Conservation (phyloP, 768 basidiomycete genomes). For the Tremella yokohamensis region DNA sequence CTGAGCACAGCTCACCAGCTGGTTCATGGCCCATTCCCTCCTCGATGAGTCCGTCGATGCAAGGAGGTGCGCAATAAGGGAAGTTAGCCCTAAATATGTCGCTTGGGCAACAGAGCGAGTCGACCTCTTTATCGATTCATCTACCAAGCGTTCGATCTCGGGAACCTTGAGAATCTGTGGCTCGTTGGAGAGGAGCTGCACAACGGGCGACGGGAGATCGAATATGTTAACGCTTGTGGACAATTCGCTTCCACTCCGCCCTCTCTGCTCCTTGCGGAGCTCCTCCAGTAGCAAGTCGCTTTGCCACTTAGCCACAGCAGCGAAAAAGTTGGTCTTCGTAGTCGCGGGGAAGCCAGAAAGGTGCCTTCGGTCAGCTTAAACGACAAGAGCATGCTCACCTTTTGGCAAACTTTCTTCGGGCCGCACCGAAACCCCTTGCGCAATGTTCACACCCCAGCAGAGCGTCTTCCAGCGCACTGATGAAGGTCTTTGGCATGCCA, state of each 20-base stretch:
- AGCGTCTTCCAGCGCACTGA: conserved; percentile 58
- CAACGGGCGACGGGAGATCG: conserved; percentile 21
- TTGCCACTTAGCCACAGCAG: conserved; percentile 67
- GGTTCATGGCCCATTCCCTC: conserved; percentile 26
- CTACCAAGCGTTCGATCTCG: conserved; percentile 19
- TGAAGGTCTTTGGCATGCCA: conserved; percentile 63
- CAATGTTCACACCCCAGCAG: conserved; percentile 67
- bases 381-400: conserved; percentile 60
- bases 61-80: conserved; percentile 22
- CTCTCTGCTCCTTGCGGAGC: conserved; percentile 50
- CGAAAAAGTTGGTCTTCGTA: conserved; percentile 62
- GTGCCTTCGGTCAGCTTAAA: conserved; percentile 57
- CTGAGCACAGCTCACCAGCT: conserved; percentile 21
- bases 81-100: conserved; percentile 18
- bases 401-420: conserved; percentile 62
- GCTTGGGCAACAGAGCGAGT: neutral
- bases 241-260: conserved; percentile 52
- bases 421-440: conserved; percentile 63
- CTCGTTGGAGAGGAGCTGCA: conserved; percentile 40
- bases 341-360: conserved; percentile 62
- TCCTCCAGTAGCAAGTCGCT: conserved; percentile 57
- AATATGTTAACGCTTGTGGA: conserved; percentile 7
- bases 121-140: conserved; percentile 2
- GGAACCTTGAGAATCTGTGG: conserved; percentile 24
- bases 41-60: conserved; percentile 10